Base-by-base conservation (phyloP, 2,329 filamentous ascomycete species). In the Pseudocercospora eumusae region DNA sequence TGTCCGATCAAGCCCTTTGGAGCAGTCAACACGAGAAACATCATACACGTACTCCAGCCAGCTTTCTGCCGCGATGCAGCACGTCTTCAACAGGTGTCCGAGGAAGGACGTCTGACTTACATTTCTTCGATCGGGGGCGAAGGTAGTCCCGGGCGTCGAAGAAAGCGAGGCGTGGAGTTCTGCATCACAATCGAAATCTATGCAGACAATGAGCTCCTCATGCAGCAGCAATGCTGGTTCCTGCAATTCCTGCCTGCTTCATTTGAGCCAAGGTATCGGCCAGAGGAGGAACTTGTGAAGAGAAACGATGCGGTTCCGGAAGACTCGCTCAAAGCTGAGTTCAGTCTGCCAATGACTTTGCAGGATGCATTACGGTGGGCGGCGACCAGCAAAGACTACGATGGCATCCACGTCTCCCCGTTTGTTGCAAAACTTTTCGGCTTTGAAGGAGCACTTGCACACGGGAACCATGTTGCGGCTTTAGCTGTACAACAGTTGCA, bases 391-490 rank as follows among this genome's bases (percentile, higher is more conserved):
- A 67, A 67, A 52, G 66, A 68, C 62, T 67, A 67, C 31, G 67
- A 68, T 36, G 63, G 60, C 1, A 68, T 68, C 18, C 66, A 68
- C 25, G 55, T 67, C 27, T 67, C 63, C 1, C 47, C 11, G 4
- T 1, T 64, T 11, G 57, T 60, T 1, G 65, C 66, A 1, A 62
- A 50, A 11, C 18, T 68, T 1, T 67, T 68, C 33, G 66, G 65
- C 10, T 66, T 68, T 21, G 42, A 50, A 9, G 54, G 49, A 18
- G 59, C 62, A 13, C 66, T 68, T 40, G 64, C 66, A 4, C 65
- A 67, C 49, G 66, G 66, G 25, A 68, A 67, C 44, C 65, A 68
- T 42, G 61, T 68, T 1, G 56, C 42, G 4, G 65, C 66, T 3
- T 42, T 67, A 20, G 64, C 59, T 2, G 18, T 66, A 2, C 49